These are phyloP conservation scores for Gonapodya prolifera DNA, from an alignment of 192 early-diverging fungal species.

Conservation along the genomic window DNA sequence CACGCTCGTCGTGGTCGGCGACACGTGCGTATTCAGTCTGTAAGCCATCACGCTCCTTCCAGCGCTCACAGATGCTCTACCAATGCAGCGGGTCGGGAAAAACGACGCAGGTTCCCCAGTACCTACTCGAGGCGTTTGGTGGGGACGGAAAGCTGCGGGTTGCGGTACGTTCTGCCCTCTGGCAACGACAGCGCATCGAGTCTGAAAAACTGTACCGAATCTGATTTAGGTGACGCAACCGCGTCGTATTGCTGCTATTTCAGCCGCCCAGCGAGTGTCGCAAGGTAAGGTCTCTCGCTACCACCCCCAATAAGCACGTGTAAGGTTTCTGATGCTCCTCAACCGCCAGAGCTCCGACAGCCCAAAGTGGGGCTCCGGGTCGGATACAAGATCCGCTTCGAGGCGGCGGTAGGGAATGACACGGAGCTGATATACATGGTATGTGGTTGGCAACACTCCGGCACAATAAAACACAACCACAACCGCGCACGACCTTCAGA, in stretches of 20 bases:
- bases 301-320: neutral
- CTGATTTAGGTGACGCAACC: conserved; percentile 73
- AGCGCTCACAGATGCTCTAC: neutral
- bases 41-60: neutral
- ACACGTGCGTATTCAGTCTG: conserved; percentile 25
- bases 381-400: conserved; percentile 44
- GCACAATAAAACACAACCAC: too few species aligned
- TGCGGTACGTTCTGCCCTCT: neutral
- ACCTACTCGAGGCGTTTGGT: conserved; percentile 46
- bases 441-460: too few species aligned
- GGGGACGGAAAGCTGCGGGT: neutral
- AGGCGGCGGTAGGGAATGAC: conserved; percentile 10
- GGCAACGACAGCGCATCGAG: neutral
- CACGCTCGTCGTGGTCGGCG: conserved; percentile 61
- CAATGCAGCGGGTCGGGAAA: conserved; percentile 48
- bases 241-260: conserved; percentile 73
- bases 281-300: neutral
- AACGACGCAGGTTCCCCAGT: conserved; percentile 91
- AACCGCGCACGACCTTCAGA: too few species aligned
- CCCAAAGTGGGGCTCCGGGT: conserved; percentile 20
- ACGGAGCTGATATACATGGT: conserved; percentile 31
- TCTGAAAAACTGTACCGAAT: too few species aligned
- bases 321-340: neutral
- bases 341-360: neutral
- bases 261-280: conserved; percentile 48